Base-by-base conservation (phyloP, 1,139 yeast genomes). In the Blastobotrys ciferrii region DNA sequence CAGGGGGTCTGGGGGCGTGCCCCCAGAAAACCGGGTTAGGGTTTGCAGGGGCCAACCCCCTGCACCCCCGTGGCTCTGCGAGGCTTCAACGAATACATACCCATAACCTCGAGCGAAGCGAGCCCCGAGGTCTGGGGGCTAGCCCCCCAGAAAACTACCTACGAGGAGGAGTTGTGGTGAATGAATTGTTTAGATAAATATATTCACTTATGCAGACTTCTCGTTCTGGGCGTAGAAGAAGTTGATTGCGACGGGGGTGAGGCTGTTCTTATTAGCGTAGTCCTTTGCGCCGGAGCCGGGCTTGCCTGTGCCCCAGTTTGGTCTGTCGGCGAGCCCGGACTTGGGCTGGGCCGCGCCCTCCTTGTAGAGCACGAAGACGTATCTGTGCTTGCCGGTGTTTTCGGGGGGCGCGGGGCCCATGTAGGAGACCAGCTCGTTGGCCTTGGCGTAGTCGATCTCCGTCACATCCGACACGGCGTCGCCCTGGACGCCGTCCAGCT, bases 331-430 rank as follows among this genome's bases (percentile, higher is more conserved):
- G 12, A 31, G 36, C 6, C 40, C 37, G 2, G 33, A 12, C 43
- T 40, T 38, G 9, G 39, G 17, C 5, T 25, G 28, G 12, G 36
- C 43, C 9, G 60, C 58, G 2, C 62, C 44, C 46, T 86, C 92
- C 69, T 83, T 83, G 67, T 76, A 87, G 54, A 88, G 70, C 53
- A 87, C 66, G 60, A 84, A 85, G 31, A 86, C 87, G 64, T 87
- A 88, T 51, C 95, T 77, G 69, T 89, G 96, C 60, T 78, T 77
- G 19, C 95, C 94, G 0, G 96, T 86, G 51, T 80, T 80, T 49
- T 78, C 78, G 39, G 95, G 95, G 15, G 96, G 96, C 2, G 77
- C 95, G 1, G 96, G 96, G 0, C 95, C 95, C 61, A 72, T 64
- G 65, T 87, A 87, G 5, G 75, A 71, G 20, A 75, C 59, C 42